Conservation (phyloP, 2,329 filamentous ascomycete species). For the Sarocladium kiliense region DNA sequence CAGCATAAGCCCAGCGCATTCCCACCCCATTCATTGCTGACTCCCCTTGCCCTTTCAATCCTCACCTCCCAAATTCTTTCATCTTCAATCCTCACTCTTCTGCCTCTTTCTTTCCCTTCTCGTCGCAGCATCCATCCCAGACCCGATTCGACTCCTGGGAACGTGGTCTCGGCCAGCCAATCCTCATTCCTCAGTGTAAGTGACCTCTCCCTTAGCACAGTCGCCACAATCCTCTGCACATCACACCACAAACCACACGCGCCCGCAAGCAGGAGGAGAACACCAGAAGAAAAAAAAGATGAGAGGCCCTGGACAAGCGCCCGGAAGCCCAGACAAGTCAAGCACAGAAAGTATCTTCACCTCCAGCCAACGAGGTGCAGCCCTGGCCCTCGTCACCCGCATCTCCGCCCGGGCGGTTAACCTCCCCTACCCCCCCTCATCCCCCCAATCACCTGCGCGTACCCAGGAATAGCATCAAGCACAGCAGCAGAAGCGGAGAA, state of each 20-base stretch:
- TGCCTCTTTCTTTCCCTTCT: not conserved
- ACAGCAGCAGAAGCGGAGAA: not conserved
- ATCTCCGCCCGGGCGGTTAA: constrained; percentile 5
- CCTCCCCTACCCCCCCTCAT: not conserved
- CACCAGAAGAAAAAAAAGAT: not conserved
- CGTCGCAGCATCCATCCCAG: not conserved
- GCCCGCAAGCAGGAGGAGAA: not conserved
- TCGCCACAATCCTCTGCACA: not conserved
- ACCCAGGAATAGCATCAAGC: constrained; percentile 7
- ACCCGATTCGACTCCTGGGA: not conserved
- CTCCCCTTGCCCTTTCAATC: not conserved
- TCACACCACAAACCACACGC: not conserved
- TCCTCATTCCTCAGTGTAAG: not conserved
- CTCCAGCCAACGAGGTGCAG: constrained; percentile 2
- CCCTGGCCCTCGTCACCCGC: constrained; percentile 4
- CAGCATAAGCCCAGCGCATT: constrained; percentile 2
- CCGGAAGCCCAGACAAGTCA: constrained; percentile 2
- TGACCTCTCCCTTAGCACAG: not conserved
- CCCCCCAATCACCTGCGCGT: not conserved
- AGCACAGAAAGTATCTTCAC: not conserved
- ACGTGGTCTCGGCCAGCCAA: not conserved
- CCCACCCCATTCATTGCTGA: not conserved
- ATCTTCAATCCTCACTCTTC: not conserved
- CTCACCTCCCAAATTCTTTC: not conserved
- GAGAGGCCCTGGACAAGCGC: constrained; percentile 1